Base-by-base conservation (phyloP, 345 rosid species). In the Draba incana region DNA sequence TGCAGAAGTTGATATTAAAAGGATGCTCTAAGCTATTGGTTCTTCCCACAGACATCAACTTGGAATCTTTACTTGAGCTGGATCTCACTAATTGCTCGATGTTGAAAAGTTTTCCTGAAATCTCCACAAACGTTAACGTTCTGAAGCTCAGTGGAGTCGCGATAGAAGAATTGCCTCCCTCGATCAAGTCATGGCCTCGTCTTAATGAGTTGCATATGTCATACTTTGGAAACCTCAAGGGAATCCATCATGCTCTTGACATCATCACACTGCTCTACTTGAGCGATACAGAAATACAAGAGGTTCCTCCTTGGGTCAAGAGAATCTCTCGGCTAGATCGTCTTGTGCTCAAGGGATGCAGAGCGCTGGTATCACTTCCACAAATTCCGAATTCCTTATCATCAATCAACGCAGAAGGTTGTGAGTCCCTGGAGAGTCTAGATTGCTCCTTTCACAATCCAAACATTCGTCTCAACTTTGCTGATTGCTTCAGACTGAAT, bases 371-470 rank as follows among this genome's bases (percentile, higher is more conserved):
- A 15, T 57, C 30, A 10, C 45, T 57, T 27, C 45, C 45, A 37
- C 62, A 57, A 7, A 10, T 57, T 57, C 45, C 62, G 1, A 14
- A 37, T 10, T 37, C 44, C 3, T 0, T 56, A 10, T 15, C n/a
- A 10, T 35, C 1, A 9, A 37, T 31, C 7, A 5, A 31, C 4
- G 61, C 45, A 15, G 28, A 20, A 16, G 25, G 11, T 56, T 56
- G 61, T 5, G 61, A 35, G 14, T 56, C 45, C 28, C 45, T 56
- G 15, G 61, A 56, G 61, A 56, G 8, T 8, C 28, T 52, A 13
- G 38, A 52, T 52, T 27, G 10, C 15, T 28, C 38, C 15, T 52
- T 52, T 28, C 16, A 13, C 38, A 12, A 12, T 28, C 10, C 37
- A 52, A 12, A 12, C 3, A 6, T 28, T 7, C 4, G 1, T 28